Evolutionary conservation across 371 early-diverging fungal genomes (phyloP), one percentile per base, ranked within the genome.

Genomic region (Mucor circinelloides): DNA sequence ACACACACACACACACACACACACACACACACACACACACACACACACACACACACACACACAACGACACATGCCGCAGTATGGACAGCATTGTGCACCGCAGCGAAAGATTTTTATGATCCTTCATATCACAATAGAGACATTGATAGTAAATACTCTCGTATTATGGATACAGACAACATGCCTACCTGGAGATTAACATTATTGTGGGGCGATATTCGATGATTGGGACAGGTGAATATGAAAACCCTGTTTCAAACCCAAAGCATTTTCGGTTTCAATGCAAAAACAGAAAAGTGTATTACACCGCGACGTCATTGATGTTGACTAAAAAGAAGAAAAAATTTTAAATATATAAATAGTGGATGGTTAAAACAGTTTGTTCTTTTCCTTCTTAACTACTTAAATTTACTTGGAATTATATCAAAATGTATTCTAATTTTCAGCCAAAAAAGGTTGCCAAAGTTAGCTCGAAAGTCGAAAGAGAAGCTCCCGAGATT

Each of bases 381-480:
- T 25, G 50, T 25, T 25, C 23, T 19, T 50, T 48, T 50, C 10
- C 23, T 50, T 23, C 8, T 25, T 50, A 23, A 10, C 9, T 13
- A 50, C 4, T 50, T 50, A 50, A 25, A 21, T 7, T 23, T 36
- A 36, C 36, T 36, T 36, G 36, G 10, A 50, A 19, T 23, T 3
- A 17, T 17, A 44, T 44, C 19, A 50, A 48, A 50, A 50, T 50
- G 50, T 50, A 50, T 23, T 7, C 23, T 23, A 50, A 50, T 50
- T 50, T 50, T 4, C 12, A 23, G 13, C 58, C 31, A 27, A 55
- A 56, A 42, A 67, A 44, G 34, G 44, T 15, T 17, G 30, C 55
- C 19, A 68, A 68, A 48, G 25, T 23, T 13, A 31, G 40, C 42
- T 55, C 59, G 4, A 61, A 55, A 21, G 21, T 34, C 27, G n/a